phyloP scores from a whole-genome alignment of 257 asterid genomes.

The Misopates orontium region DNA sequence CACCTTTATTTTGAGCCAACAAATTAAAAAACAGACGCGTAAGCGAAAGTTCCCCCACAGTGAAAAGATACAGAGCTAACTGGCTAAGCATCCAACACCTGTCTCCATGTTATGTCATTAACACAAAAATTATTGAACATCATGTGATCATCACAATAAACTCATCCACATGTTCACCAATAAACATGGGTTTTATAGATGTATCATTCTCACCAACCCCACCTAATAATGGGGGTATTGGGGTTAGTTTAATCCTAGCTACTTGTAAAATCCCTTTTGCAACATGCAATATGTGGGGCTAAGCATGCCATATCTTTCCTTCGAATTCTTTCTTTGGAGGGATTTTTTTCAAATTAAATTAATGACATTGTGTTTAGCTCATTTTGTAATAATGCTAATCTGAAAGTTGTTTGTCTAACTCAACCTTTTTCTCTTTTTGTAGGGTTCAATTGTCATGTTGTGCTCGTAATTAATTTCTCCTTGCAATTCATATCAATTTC shows the following conservation, averaged over 20 bases:
- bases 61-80: conserved; percentile 4
- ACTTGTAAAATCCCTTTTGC: conserved; percentile 25
- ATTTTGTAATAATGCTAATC: too few species aligned
- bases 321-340: conserved; percentile 2
- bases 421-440: too few species aligned
- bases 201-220: conserved; percentile 45
- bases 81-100: conserved; percentile 46
- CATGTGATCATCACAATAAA: conserved; percentile 42
- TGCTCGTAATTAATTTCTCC: too few species aligned
- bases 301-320: conserved; percentile 24
- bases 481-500: too few species aligned
- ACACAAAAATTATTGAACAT: conserved; percentile 27
- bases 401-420: too few species aligned
- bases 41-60: conserved; percentile 4
- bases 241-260: conserved; percentile 23
- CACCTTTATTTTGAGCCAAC: conserved; percentile 25
- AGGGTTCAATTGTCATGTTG: too few species aligned
- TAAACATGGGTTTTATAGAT: conserved; percentile 41
- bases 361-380: too few species aligned
- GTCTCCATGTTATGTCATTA: conserved; percentile 35
- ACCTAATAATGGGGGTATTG: conserved; percentile 43
- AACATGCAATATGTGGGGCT: conserved; percentile 31
- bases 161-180: conserved; percentile 66
- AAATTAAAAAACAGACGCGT: conserved; percentile 27
- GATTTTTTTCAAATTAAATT: too few species aligned